Percentiles rank a stretch among this genome's conserved stretches.
phyloP scores from a whole-genome alignment of 257 asterid genomes.

The Echites panduratus region DNA sequence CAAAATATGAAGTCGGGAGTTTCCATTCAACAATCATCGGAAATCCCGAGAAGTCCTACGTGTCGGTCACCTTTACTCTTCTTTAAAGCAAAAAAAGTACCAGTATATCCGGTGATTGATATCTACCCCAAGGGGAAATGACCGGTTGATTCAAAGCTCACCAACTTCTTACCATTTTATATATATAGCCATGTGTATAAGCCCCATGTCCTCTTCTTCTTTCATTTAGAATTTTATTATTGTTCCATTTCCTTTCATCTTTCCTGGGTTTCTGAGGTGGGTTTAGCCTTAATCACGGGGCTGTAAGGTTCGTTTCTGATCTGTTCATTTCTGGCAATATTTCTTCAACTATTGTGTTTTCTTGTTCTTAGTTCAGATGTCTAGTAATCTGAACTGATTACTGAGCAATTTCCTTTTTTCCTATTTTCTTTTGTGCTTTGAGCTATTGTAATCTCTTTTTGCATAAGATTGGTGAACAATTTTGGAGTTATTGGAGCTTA shows the following conservation, averaged over 20 bases:
- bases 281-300: neutral
- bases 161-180: conserved; percentile 16
- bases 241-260: neutral
- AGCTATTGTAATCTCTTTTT: neutral
- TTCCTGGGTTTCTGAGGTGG: conserved; percentile 3
- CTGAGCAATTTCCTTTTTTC: neutral
- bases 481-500: neutral
- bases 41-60: conserved; percentile 50
- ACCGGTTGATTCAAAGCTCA: conserved; percentile 25
- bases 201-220: conserved; percentile 14
- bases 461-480: neutral
- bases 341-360: neutral
- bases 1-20: conserved; percentile 29
- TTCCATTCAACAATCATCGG: conserved; percentile 30
- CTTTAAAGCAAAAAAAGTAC: conserved; percentile 18
- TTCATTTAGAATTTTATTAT: conserved; percentile 4
- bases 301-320: conserved; percentile 9
- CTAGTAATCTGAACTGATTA: neutral
- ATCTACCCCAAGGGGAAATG: conserved; percentile 23
- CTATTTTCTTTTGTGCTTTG: neutral
- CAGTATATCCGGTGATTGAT: conserved; percentile 22
- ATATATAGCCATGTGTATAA: conserved; percentile 19
- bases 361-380: neutral
- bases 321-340: conserved; percentile 3
- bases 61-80: conserved; percentile 46